Evolutionary conservation across 768 basidiomycete species (phyloP), one percentile per base, ranked within the genome.

Genomic region (Epithele typhae): DNA sequence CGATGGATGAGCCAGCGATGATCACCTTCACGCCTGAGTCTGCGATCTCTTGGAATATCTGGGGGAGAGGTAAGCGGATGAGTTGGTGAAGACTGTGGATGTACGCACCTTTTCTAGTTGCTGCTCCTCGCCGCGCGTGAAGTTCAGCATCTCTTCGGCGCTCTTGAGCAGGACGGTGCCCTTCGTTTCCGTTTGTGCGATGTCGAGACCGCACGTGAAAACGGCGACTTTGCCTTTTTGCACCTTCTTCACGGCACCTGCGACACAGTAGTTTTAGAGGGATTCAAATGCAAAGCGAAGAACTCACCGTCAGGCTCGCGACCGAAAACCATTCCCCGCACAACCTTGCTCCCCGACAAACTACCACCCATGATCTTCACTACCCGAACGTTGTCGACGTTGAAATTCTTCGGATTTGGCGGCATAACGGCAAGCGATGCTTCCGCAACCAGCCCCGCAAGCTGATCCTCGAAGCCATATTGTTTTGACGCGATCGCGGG

Each of bases 281-380:
- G 21, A 14, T 34, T n/a, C 0, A 14, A 43, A 40, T n/a, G 21
- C 22, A 23, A 15, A 53, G 15, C 1, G n/a, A n/a, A n/a, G n/a
- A n/a, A 42, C 73, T 43, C 50, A 87, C 90, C 92, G 68, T 99
- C 96, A 0, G 96, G 91, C 68, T 96, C 92, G 37, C 93, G 77
- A 30, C 92, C 92, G 54, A 98, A 98, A 0, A 99, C 96, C 96
- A 99, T 99, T 41, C 96, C 96, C 54, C 88, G 81, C 5, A 99
- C 87, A 5, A 99, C 94, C 46, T 76, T 81, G 67, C 92, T 95
- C 19, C 74, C 78, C 3, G 81, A 65, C n/a, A 99, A 69, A 58
- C 78, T 87, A 25, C 96, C 91, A 46, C 96, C 96, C 81, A 99
- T 86, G 52, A 99, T 97, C 71, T 98, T 99, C 59, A 99, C 96